Conservation (phyloP, 495 filamentous ascomycete species). For the Neurospora tetraspora region DNA sequence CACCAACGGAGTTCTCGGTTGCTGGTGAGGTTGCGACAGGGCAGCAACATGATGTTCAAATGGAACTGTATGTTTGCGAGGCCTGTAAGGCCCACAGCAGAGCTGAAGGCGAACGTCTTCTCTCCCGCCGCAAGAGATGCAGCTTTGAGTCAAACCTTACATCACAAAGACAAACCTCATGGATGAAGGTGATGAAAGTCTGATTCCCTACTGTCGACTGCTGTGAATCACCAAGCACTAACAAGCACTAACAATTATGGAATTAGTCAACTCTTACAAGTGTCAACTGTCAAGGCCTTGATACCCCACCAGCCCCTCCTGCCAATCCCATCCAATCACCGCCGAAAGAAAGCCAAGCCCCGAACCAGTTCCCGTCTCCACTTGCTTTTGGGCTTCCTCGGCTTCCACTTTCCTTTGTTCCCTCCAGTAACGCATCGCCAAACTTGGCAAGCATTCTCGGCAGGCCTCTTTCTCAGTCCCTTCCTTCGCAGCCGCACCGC, state of each 20-base stretch:
- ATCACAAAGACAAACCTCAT: not conserved
- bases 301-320: not conserved
- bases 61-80: not conserved
- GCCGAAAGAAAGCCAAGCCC: not conserved
- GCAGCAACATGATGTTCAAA: not conserved
- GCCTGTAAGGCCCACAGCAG: not conserved
- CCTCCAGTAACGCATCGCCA: not conserved
- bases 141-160: not conserved
- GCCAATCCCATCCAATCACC: not conserved
- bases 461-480: not conserved
- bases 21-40: not conserved
- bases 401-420: not conserved
- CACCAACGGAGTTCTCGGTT: not conserved
- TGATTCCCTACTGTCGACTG: not conserved
- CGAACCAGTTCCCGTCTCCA: not conserved
- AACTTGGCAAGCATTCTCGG: not conserved
- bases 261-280: not conserved
- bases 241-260: not conserved
- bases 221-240: not conserved
- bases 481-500: not conserved
- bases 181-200: not conserved
- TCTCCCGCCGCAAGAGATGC: not conserved
- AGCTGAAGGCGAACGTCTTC: not conserved
- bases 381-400: not conserved
- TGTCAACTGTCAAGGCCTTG: not conserved